These are phyloP conservation scores for Physcomitrium patens DNA, from an alignment of 225 moss, liverwort and hornwort species.

Conservation along the genomic window DNA sequence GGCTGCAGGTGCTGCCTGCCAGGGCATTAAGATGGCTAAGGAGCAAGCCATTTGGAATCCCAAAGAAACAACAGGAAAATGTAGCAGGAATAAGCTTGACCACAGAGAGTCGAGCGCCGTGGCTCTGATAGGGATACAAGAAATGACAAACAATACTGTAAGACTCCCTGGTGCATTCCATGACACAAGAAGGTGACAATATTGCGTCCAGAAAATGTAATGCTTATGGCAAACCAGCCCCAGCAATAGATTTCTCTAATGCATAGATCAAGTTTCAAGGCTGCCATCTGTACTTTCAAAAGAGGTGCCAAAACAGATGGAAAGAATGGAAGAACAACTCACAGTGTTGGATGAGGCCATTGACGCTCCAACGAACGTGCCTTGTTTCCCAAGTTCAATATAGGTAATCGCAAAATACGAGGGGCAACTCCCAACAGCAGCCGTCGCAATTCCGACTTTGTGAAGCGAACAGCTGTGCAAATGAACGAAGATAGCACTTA, in stretches of 20 bases:
- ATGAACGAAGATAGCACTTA: not conserved
- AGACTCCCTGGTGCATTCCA: constrained; percentile 8
- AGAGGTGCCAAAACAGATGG: constrained; percentile 22
- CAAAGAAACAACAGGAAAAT: constrained; percentile 15
- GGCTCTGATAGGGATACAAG: constrained; percentile 3
- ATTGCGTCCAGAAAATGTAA: not conserved
- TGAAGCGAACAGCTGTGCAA: constrained; percentile 29
- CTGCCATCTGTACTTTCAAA: not conserved
- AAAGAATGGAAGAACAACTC: constrained; percentile 8
- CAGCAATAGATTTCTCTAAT: too few relatives aligned
- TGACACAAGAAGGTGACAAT: constrained; percentile 21
- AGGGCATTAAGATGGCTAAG: constrained; percentile 9
- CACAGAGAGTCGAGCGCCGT: not conserved
- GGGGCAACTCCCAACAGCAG: constrained; percentile 16
- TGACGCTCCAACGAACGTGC: too few relatives aligned
- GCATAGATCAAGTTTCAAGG: too few relatives aligned
- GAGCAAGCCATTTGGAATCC: constrained; percentile 21
- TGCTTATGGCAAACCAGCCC: too few relatives aligned
- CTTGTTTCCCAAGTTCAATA: constrained; percentile 30
- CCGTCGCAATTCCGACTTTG: constrained; percentile 29
- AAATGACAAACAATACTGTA: constrained; percentile 14
- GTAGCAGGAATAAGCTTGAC: constrained; percentile 9
- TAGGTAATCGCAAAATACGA: not conserved
- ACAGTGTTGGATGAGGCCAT: not conserved
- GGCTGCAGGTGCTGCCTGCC: constrained; percentile 28